Base-by-base conservation (phyloP, 1,139 yeast species). In the Candida smagusa region DNA sequence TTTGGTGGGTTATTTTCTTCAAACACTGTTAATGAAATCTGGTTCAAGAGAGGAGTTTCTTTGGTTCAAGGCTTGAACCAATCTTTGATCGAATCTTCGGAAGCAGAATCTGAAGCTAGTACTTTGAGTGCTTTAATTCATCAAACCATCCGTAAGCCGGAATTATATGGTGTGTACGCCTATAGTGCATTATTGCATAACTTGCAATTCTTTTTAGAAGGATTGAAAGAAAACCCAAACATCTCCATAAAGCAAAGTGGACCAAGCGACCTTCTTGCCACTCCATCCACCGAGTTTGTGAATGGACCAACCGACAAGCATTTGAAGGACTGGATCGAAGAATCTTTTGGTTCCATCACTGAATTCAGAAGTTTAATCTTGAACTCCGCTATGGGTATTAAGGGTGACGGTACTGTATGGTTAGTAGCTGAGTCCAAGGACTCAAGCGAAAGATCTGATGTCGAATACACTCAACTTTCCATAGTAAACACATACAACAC, bases 381-480 rank as follows among this genome's bases (percentile, higher is more conserved):
- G 41, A 74, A 80, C 47, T 77, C 89, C 1, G 83, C 84, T 12
- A 58, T 63, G 35, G 75, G 81, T 9, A 77, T 82, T 41, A 78
- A 80, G 44, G 92, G 94, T 36, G 88, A 84, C 54, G 94, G 94
- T 2, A 72, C 65, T 50, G 78, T 84, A 2, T 84, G 92, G 92
- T 58, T 81, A 24, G 79, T 81, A n/a, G 84, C 84, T 2, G 78
- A 77, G 50, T 71, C 77, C 34, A 60, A 62, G 31, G 56, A 61
- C 44, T 53, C 67, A 23, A 47, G 58, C 23, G 54, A 56, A 22
- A 62, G 54, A 28, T 55, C 61, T 3, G 28, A 16, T 11, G 34
- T 35, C n/a, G 60, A 50, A 45, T 76, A 59, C 47, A 70, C 69
- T 40, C 67, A 72, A 25, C 65, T 84, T 50, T 79, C 77, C 30